Base-by-base conservation (phyloP, 352 stramenopile species). In the Thraustotheca clavata region DNA sequence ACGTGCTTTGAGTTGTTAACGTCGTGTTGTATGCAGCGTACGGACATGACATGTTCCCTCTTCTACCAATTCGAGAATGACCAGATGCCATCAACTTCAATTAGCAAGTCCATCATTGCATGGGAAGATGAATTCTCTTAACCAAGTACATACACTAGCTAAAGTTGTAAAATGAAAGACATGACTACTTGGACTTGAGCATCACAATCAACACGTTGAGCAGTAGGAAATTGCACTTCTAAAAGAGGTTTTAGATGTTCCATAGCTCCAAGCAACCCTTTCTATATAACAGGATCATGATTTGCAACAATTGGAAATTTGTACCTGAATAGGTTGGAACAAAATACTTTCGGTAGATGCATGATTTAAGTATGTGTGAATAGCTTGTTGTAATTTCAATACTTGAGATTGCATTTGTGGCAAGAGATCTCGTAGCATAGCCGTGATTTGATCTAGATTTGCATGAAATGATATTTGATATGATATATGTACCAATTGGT, bases 301-400 rank as follows among this genome's bases (percentile, higher is more conserved):
- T 7, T 26, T 18, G 8, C 20, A 65, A 20, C 20, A 9, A 7
- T 16, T 49, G 39, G 8, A 6, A 18, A 31, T 49, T 32, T 34
- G 33, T 59, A 91, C 84, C 76, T 91, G 79, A 3, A 94, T 77
- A 7, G 84, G 82, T 65, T 88, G 89, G 67, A 91, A 91, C 49
- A 94, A 69, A 31, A 94, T 91, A 40, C 71, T 75, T 65, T 94
- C 84, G 4, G 84, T 91, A 6, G 82, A 88, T 24, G 79, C 49
- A 39, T 94, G 91, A n/a, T 76, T 74, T 38, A 94, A 69, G 49
- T 94, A 94, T 29, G 86, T 62, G 11, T 76, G 82, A 29, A 94
- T 88, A 0, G 74, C 86, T 33, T 79, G 60, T 8, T 76, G 67
- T 31, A 89, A 75, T 0, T 73, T 47, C 0, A 78, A 77, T 14